phyloP scores from a whole-genome alignment of 176 grass and related monocot genomes.

The Avena atlantica region DNA sequence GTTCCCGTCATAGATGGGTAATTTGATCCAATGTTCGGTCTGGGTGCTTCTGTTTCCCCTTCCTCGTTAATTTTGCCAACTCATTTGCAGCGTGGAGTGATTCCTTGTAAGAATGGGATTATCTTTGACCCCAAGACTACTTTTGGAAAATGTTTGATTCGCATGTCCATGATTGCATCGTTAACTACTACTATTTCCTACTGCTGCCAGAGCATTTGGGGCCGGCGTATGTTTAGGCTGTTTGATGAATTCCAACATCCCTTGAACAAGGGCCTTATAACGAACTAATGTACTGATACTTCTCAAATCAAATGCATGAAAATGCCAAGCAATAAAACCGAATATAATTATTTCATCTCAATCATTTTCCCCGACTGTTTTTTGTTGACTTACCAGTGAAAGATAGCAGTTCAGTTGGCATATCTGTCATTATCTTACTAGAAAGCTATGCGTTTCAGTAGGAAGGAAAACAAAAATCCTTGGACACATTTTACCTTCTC shows the following conservation, averaged over 20 bases:
- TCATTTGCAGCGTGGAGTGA: neutral
- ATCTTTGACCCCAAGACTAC: neutral
- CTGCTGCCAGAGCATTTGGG: neutral
- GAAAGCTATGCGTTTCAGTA: neutral
- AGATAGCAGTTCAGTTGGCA: neutral
- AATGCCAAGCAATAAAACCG: neutral
- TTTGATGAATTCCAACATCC: constrained; percentile 5
- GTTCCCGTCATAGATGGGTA: neutral
- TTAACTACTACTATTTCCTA: constrained; percentile 14
- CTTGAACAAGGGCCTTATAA: neutral
- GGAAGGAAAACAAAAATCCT: neutral
- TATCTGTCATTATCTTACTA: neutral
- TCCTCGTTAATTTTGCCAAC: neutral
- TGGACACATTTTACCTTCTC: neutral
- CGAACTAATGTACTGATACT: neutral
- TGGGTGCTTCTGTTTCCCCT: neutral
- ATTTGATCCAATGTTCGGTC: neutral
- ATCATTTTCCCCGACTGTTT: neutral
- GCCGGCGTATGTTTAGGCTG: neutral
- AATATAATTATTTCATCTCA: constrained; percentile 25
- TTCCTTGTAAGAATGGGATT: neutral
- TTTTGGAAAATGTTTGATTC: neutral
- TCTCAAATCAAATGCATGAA: neutral
- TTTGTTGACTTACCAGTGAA: neutral
- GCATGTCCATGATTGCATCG: neutral